These are phyloP conservation scores for Cercospora sp. DNA, from an alignment of 2,329 filamentous ascomycete genomes.

Conservation along the genomic window DNA sequence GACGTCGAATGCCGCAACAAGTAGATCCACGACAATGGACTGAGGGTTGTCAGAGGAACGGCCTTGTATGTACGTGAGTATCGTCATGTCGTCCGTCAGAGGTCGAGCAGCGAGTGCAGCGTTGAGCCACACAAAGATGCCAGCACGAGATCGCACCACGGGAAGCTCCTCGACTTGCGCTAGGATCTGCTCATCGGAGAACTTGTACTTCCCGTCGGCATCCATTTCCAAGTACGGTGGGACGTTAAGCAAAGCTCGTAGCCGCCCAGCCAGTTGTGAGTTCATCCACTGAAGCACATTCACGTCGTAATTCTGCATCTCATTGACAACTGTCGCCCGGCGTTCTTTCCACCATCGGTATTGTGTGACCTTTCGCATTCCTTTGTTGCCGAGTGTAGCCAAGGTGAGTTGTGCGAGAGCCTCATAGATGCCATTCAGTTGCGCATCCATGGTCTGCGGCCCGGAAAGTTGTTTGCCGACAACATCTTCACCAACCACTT, in stretches of 20 bases:
- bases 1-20: slow-evolving; percentile 85
- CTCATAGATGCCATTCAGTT: slow-evolving; percentile 35
- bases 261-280: slow-evolving; percentile 34
- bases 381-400: slow-evolving; percentile 33
- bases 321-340: slow-evolving; percentile 30
- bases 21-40: slow-evolving; percentile 74
- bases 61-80: slow-evolving; percentile 80
- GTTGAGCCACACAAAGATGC: slow-evolving; percentile 82
- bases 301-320: slow-evolving; percentile 37
- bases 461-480: slow-evolving; percentile 35
- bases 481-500: slow-evolving; percentile 33
- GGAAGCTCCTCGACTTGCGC: slow-evolving; percentile 59
- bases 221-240: slow-evolving; percentile 66
- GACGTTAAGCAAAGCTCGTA: slow-evolving; percentile 33
- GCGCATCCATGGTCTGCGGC: slow-evolving; percentile 31
- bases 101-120: slow-evolving; percentile 78
- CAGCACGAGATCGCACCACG: slow-evolving; percentile 72
- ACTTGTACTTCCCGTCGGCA: slow-evolving; percentile 59
- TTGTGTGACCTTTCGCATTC: slow-evolving; percentile 30
- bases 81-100: slow-evolving; percentile 73
- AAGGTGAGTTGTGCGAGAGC: slow-evolving; percentile 35
- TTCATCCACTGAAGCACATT: slow-evolving; percentile 39
- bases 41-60: slow-evolving; percentile 83
- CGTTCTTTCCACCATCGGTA: slow-evolving; percentile 36
- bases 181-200: slow-evolving; percentile 61